Conservation (phyloP, 805 yeast genomes). For the Teunomyces aglyptinius region DNA sequence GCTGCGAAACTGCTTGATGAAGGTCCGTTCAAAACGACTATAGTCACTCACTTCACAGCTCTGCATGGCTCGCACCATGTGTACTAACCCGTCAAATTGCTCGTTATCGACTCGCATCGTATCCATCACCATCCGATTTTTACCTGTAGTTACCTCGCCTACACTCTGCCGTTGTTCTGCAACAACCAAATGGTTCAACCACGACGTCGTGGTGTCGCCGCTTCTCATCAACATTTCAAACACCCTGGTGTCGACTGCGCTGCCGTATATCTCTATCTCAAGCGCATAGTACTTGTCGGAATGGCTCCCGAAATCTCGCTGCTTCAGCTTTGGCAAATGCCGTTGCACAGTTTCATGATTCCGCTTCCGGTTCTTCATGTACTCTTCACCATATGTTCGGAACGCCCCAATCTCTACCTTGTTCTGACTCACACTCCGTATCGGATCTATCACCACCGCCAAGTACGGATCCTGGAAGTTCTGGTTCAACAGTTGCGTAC, state of each 20-base stretch:
- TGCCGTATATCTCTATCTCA: constrained; percentile 58
- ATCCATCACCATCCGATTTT: not conserved
- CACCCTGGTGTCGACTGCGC: constrained; percentile 41
- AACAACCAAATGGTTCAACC: constrained; percentile 10
- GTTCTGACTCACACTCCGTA: constrained; percentile 58
- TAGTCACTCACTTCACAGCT: not conserved
- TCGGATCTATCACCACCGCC: constrained; percentile 86
- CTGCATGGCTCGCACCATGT: constrained; percentile 1
- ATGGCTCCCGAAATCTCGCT: constrained; percentile 69
- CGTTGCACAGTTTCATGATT: constrained; percentile 6
- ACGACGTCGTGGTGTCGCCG: constrained; percentile 10
- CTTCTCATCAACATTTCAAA: constrained; percentile 10
- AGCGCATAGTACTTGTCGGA: constrained; percentile 67
- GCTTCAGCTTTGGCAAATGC: constrained; percentile 47
- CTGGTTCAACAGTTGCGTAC: constrained; percentile 83
- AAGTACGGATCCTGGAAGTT: constrained; percentile 88
- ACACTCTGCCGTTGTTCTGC: not conserved
- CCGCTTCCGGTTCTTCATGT: constrained; percentile 8
- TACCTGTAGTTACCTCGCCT: not conserved
- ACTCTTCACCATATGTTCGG: constrained; percentile 58
- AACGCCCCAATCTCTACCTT: constrained; percentile 86
- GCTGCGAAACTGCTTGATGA: constrained; percentile 7
- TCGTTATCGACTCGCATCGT: not conserved
- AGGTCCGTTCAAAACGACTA: constrained; percentile 2
- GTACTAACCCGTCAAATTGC: not conserved